phyloP scores from a whole-genome alignment of 805 yeast species.

The Barnettozyma wickerhamii region DNA sequence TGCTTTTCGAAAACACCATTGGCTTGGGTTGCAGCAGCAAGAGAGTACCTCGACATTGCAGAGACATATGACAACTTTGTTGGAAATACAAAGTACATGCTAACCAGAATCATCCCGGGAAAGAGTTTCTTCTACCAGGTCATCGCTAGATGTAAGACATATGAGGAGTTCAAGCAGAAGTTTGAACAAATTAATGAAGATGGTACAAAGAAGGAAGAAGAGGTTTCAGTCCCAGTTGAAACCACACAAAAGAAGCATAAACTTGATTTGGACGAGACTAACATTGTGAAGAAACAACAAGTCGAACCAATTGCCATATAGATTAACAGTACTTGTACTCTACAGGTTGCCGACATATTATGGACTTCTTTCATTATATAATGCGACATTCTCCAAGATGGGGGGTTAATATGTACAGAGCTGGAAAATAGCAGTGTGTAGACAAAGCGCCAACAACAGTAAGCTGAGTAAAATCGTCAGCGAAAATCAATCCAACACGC shows the following conservation, averaged over 20 bases:
- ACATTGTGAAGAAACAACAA: slow-evolving; percentile 16
- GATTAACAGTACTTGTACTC: neutral
- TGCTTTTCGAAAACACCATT: slow-evolving; percentile 47
- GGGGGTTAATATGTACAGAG: slow-evolving; percentile 6
- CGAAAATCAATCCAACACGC: no score
- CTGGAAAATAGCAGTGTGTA: no score
- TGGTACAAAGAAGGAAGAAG: slow-evolving; percentile 9
- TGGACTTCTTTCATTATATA: slow-evolving; percentile 4
- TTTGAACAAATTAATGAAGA: slow-evolving; percentile 17
- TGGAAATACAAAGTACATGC: slow-evolving; percentile 77
- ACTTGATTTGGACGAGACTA: slow-evolving; percentile 6
- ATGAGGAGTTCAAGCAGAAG: slow-evolving; percentile 41
- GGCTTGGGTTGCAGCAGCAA: slow-evolving; percentile 51
- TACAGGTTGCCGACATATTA: neutral
- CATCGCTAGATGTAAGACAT: slow-evolving; percentile 51
- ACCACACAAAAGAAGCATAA: slow-evolving; percentile 16
- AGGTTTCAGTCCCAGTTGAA: neutral
- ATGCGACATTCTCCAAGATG: slow-evolving; percentile 4
- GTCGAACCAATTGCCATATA: slow-evolving; percentile 11
- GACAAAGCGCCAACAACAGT: neutral
- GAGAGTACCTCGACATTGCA: slow-evolving; percentile 55
- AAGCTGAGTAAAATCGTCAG: no score
- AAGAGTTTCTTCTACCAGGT: slow-evolving; percentile 54
- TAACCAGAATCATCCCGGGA: slow-evolving; percentile 77
- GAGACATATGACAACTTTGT: slow-evolving; percentile 53